Base-by-base conservation (phyloP, 306 rosid genomes). In the Prunus salicina region DNA sequence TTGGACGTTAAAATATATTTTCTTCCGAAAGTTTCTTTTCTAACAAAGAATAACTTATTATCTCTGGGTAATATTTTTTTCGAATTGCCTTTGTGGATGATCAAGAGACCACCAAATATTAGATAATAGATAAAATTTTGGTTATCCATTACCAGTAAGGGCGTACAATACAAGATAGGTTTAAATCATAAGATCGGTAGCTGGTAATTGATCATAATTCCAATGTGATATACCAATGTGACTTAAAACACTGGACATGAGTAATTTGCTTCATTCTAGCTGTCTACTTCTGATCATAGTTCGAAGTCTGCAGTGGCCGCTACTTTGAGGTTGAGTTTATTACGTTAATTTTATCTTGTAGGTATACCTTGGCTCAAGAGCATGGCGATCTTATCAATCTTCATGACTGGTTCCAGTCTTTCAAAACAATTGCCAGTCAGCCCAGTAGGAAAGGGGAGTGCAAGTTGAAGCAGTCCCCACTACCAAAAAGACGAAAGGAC, bases 381-480 rank as follows among this genome's bases (percentile, higher is more conserved):
- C 97, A 92, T 43, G 97, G 97, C 28, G 98, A 94, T 94, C 93
- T 94, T 63, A 90, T 94, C 88, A 94, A 92, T 84, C 95, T 94
- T 81, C 95, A 92, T 64, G 97, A 94, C 75, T 94, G 97, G 98
- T 92, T 85, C 84, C 95, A 92, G 62, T 87, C 95, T 78, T 94
- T 94, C 79, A 89, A 85, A 84, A 75, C 92, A 61, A 81, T 88
- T 79, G 84, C 83, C 72, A 82, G 74, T 77, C 86, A 67, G 72
- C 69, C 72, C 61, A 80, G 61, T 58, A 79, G 77, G 50, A 90
- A 88, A 89, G 80, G 86, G 75, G 88, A 83, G 71, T 88, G 79
- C 70, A 94, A 81, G 75, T 38, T 76, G n/a, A 89, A 83, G 81
- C 93, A 86, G 80, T 83, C 91, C 69, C 86, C 94, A 53, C 68